These are phyloP conservation scores for Aspergillus asperescens DNA, from an alignment of 495 filamentous ascomycete species.

Conservation along the genomic window DNA sequence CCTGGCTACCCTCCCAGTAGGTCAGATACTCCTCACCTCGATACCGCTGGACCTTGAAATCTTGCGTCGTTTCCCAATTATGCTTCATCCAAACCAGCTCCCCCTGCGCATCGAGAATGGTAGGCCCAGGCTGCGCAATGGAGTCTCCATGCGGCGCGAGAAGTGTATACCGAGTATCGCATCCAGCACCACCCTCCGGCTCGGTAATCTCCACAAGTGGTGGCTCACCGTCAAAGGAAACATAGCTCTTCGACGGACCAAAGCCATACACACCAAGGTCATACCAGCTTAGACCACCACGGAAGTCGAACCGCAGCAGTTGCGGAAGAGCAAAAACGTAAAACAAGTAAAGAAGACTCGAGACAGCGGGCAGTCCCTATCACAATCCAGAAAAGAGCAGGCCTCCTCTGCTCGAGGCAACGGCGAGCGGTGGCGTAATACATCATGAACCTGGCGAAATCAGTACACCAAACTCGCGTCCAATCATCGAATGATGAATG, in stretches of 20 bases:
- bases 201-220: slow-evolving; percentile 30
- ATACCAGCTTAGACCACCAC: slow-evolving; percentile 30
- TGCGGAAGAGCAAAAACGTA: slow-evolving; percentile 28
- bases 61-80: slow-evolving; percentile 39
- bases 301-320: slow-evolving; percentile 28
- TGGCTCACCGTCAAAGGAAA: slow-evolving; percentile 32
- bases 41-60: slow-evolving; percentile 43
- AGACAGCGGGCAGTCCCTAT: slow-evolving; percentile 6
- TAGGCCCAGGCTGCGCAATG: slow-evolving; percentile 38
- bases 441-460: too few relatives aligned
- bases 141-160: slow-evolving; percentile 42
- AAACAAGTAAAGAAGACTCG: slow-evolving; percentile 25
- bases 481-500: too few relatives aligned
- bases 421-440: slow-evolving; percentile 19
- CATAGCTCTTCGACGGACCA: slow-evolving; percentile 28
- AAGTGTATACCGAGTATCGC: slow-evolving; percentile 40
- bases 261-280: slow-evolving; percentile 35
- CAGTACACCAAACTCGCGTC: too few relatives aligned
- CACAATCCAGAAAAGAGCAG: slow-evolving; percentile 15
- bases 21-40: slow-evolving; percentile 45
- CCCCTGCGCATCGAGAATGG: slow-evolving; percentile 42
- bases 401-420: slow-evolving; percentile 20
- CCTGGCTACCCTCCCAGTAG: slow-evolving; percentile 50
- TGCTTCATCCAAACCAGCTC: slow-evolving; percentile 43
- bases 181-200: slow-evolving; percentile 26